Evolutionary conservation across 768 basidiomycete genomes (phyloP), one percentile per base, ranked within the genome.

Genomic region (Mycena amicta): DNA sequence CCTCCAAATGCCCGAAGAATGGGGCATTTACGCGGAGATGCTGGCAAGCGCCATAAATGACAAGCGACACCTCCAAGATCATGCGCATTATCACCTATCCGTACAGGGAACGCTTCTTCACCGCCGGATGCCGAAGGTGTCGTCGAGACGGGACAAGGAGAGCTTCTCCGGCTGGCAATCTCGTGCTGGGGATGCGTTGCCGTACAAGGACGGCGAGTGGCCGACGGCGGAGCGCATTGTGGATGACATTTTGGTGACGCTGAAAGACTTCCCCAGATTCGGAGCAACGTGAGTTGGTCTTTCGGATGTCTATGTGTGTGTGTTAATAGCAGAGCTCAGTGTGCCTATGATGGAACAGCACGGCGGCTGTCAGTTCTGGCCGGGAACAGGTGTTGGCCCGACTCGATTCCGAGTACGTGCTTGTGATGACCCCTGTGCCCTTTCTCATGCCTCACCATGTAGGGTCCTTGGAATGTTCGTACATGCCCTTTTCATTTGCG

Each of bases 321-420:
- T 4, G 8, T 1, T 52, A 23, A 1, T 47, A 31, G 3, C 30
- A 3, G 40, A 25, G 16, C 0, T 11, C 26, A 62, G 61, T 5
- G 62, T 63, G 5, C 62, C 60, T 57, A 15, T 63, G 28, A 63
- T 60, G 55, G 62, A 63, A 20, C 62, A 63, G 27, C 62, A 63
- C 23, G 62, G 62, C 8, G 62, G 62, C 3, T 63, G 62, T 22
- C 62, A 63, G 8, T 60, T 54, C 16, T 63, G 62, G 62, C 62
- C 62, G 3, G 62, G 62, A 2, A 63, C 59, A 0, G 59, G 59
- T 4, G 62, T 57, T 3, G 62, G 62, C 3, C 62, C 62, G 15
- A 28, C 39, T 20, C 55, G 59, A 15, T 63, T 57, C 13, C 56
- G 49, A 26, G 62, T 63, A 23, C 39, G 57, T 56, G 8, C 18